Percentiles rank a stretch among this genome's conserved stretches.
phyloP scores from a whole-genome alignment of 164 flowering plant genomes.

The Kalanchoe fedtschenkoi region DNA sequence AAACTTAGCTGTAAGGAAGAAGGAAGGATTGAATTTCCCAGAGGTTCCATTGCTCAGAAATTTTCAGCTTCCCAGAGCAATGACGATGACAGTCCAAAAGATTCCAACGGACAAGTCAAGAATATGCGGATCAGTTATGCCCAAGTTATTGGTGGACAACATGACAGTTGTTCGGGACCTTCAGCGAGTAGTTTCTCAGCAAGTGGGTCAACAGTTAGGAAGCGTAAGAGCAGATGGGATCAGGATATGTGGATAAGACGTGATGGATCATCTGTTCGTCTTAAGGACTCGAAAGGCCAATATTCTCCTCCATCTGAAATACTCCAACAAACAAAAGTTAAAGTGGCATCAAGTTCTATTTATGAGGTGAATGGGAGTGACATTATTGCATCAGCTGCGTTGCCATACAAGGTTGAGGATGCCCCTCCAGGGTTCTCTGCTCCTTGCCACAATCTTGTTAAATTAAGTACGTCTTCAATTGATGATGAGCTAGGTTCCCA shows the following conservation, averaged over 20 bases:
- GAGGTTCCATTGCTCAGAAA: not conserved
- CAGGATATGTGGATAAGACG: not conserved
- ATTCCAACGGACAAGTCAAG: not conserved
- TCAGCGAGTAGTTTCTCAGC: not conserved
- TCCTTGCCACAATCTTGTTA: not conserved
- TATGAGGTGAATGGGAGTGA: not conserved
- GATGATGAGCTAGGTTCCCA: not conserved
- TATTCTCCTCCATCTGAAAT: not conserved
- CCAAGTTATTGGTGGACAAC: not conserved
- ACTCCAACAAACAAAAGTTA: not conserved
- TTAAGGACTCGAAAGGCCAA: not conserved
- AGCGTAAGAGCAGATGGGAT: conserved; percentile 3
- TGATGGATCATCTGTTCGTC: conserved; percentile 2
- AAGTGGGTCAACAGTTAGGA: not conserved
- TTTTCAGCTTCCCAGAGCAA: not conserved
- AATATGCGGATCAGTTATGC: not conserved
- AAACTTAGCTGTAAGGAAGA: not conserved
- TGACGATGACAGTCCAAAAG: not conserved
- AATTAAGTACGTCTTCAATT: not conserved
- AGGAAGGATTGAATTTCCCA: not conserved
- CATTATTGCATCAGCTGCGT: not conserved
- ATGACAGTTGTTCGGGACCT: not conserved
- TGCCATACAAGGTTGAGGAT: not conserved
- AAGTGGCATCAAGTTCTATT: conserved; percentile 1
- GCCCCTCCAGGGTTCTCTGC: conserved; percentile 4